A percentile compares a stretch with the other conserved stretches of the same genome.
Conservation (phyloP, 73 alveolate genomes). For the Paramecium bursaria region DNA sequence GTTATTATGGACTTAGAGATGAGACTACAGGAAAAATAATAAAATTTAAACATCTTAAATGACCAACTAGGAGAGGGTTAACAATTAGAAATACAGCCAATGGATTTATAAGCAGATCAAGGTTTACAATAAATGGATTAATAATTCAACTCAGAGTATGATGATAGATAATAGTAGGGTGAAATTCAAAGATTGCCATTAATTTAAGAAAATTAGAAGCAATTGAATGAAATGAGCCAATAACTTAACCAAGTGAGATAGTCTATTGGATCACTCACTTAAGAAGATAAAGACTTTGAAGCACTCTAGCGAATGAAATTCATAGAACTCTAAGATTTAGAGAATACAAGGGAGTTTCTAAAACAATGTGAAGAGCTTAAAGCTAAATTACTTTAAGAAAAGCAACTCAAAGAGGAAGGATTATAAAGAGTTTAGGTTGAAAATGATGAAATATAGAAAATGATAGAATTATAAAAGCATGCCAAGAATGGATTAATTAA, state of each 20-base stretch:
- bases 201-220: background rate
- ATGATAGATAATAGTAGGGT: conserved; percentile 1
- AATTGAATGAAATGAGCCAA: background rate
- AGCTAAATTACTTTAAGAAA: background rate
- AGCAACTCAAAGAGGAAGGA: conserved; percentile 3
- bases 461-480: no score
- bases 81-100: background rate
- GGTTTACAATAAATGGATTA: no score
- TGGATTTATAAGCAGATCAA: background rate
- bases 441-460: conserved; percentile 10
- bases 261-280: conserved; percentile 28
- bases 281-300: conserved; percentile 54
- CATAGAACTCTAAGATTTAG: background rate
- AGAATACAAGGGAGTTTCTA: conserved; percentile 1
- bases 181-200: background rate
- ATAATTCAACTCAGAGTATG: no score
- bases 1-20: background rate
- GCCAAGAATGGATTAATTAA: no score
- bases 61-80: background rate
- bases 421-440: conserved; percentile 18
- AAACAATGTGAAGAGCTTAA: background rate
- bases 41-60: background rate
- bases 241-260: conserved; percentile 8
- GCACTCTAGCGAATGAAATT: background rate
- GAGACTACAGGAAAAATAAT: background rate